Base-by-base conservation (phyloP, 225 moss, liverwort and hornwort species). In the Bryum argenteum region DNA sequence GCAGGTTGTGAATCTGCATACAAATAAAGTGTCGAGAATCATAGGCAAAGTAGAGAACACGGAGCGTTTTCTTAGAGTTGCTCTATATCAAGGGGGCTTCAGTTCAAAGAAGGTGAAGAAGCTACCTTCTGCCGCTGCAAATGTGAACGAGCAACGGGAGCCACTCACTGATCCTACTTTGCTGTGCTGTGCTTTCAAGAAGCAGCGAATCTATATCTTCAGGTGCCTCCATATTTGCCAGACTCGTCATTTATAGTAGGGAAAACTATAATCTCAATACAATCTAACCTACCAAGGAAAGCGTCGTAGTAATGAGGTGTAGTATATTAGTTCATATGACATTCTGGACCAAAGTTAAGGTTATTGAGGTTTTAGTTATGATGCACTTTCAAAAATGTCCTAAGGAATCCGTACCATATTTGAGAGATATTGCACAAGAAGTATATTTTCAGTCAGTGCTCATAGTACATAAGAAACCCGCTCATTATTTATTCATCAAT, bases 41-140 rank as follows among this genome's bases (percentile, higher is more conserved):
- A 85, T 99, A 52, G 98, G 98, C 68, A 99, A 94, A 87, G 98
- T 99, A 56, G 98, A 99, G 78, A 99, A 91, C 54, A 94, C 94
- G 38, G 98, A 99, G 71, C 89, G 98, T 14, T 99, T 99, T 76
- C 81, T 99, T 75, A 89, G 89, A 65, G 74, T 99, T 83, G 85
- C 88, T 21, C 84, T 99, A 3, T 92, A 94, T 78, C 98, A 99
- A 91, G 98, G 98, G 15, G 91, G 91, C 21, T 94, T 82, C 81
- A 99, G 94, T 84, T 87, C 91, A 65, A 99, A 94, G 79, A 99
- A 88, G 74, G 94, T 99, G 57, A 99, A 93, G 86, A 99, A 99
- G 80, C 85, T 99, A 67, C 98, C 98, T 65, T 73, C 89, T 53
- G 86, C 87, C 58, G 89, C 87, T 72, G 91, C 86, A 56, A 99